phyloP scores from a whole-genome alignment of 768 basidiomycete species.

The Brasilioporus rufonigricans region DNA sequence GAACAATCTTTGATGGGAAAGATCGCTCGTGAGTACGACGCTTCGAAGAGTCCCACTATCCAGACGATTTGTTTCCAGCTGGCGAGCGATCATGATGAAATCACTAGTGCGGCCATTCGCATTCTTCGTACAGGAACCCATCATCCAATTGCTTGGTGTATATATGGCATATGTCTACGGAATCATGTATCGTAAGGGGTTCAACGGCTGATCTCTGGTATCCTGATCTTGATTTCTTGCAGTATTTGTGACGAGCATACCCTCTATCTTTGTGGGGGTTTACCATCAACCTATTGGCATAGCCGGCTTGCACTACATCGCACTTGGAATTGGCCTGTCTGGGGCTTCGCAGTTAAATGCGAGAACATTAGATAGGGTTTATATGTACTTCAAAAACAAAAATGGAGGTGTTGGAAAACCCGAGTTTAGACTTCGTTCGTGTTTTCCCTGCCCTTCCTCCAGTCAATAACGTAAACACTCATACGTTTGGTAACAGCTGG shows the following conservation, averaged over 20 bases:
- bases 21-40: conserved; percentile 43
- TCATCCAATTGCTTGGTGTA: conserved; percentile 62
- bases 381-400: conserved; percentile 46
- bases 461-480: background rate
- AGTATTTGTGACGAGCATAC: conserved; percentile 71
- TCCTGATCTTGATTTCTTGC: conserved; percentile 1
- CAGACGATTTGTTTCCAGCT: conserved; percentile 34
- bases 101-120: conserved; percentile 67
- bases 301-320: conserved; percentile 66
- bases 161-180: conserved; percentile 76
- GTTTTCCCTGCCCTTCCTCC: background rate
- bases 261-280: conserved; percentile 50
- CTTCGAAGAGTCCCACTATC: background rate
- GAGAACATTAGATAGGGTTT: conserved; percentile 52
- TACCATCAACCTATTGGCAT: conserved; percentile 60
- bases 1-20: conserved; percentile 45
- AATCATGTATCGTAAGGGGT: conserved; percentile 48
- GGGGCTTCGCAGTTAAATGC: conserved; percentile 55
- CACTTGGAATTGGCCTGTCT: conserved; percentile 63
- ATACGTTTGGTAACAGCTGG: conserved; percentile 38
- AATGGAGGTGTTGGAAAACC: conserved; percentile 56
- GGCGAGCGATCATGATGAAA: conserved; percentile 47
- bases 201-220: background rate
- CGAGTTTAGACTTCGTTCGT: conserved; percentile 50
- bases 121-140: conserved; percentile 58